A percentile compares a stretch with the other conserved stretches of the same genome.
Conservation (phyloP, 164 flowering plant species). For the Brasenia schreberi region DNA sequence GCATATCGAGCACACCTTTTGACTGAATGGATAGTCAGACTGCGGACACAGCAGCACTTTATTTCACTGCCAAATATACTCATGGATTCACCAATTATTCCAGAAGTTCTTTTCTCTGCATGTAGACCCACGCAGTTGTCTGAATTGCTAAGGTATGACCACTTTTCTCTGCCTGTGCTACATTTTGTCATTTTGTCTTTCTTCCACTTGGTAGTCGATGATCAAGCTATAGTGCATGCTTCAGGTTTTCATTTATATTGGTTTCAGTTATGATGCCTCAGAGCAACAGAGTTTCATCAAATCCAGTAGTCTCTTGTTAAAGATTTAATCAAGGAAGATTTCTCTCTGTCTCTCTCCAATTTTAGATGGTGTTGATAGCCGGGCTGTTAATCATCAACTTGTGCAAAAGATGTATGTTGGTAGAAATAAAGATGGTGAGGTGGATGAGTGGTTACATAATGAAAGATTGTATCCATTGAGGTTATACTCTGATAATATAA, state of each 20-base stretch:
- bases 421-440: no score
- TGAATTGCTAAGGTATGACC: conserved; percentile 35
- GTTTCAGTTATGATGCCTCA: not conserved
- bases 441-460: no score
- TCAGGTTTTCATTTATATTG: no score
- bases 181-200: not conserved
- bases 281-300: not conserved
- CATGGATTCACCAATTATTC: conserved; percentile 58
- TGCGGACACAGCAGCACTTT: conserved; percentile 56
- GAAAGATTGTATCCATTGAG: no score
- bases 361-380: no score
- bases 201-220: not conserved
- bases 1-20: conserved; percentile 82
- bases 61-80: conserved; percentile 92
- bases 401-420: no score
- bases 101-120: conserved; percentile 68
- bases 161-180: no score
- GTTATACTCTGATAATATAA: no score
- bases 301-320: no score
- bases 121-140: conserved; percentile 62
- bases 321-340: no score
- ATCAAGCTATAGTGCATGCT: not conserved
- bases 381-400: no score
- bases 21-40: conserved; percentile 68
- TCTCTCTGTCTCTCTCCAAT: no score